Evolutionary conservation across 768 basidiomycete genomes (phyloP).

Genomic region (Agaricus sinodeliciosus): DNA sequence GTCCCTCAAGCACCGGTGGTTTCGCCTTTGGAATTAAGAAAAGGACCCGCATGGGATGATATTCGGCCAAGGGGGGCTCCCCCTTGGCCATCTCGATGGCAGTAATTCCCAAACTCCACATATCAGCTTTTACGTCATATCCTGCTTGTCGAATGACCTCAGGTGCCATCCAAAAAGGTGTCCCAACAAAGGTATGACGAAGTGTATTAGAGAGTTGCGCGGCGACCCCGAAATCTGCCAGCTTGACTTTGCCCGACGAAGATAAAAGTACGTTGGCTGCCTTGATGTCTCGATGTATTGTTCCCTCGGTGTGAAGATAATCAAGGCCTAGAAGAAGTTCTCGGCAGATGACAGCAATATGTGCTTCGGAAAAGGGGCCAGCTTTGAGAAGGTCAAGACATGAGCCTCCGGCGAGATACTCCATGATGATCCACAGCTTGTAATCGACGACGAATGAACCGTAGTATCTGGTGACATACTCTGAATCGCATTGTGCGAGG

Average conservation of each 20-base stretch:
- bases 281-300: conserved; percentile 98
- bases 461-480: conserved; percentile 94
- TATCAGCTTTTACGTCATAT: conserved; percentile 92
- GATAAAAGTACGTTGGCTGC: conserved; percentile 94
- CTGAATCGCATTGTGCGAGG: conserved; percentile 92
- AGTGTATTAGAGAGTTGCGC: conserved; percentile 93
- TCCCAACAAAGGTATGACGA: conserved; percentile 96
- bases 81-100: conserved; percentile 98
- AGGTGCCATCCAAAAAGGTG: conserved; percentile 98
- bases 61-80: conserved; percentile 93
- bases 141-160: conserved; percentile 97
- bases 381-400: conserved; percentile 94
- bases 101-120: conserved; percentile 98
- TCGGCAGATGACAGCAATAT: conserved; percentile 92
- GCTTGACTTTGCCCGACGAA: conserved; percentile 88
- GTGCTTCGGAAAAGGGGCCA: conserved; percentile 83
- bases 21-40: conserved; percentile 98
- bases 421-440: conserved; percentile 99
- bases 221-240: conserved; percentile 98
- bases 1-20: conserved; percentile 82
- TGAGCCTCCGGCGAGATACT: conserved; percentile 97
- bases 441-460: conserved; percentile 95
- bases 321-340: conserved; percentile 91
- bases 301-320: conserved; percentile 93
- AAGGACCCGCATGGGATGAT: conserved; percentile 97